These are phyloP conservation scores for Purpureocillium takamizusanense DNA, from an alignment of 2,329 filamentous ascomycete genomes.

Conservation along the genomic window DNA sequence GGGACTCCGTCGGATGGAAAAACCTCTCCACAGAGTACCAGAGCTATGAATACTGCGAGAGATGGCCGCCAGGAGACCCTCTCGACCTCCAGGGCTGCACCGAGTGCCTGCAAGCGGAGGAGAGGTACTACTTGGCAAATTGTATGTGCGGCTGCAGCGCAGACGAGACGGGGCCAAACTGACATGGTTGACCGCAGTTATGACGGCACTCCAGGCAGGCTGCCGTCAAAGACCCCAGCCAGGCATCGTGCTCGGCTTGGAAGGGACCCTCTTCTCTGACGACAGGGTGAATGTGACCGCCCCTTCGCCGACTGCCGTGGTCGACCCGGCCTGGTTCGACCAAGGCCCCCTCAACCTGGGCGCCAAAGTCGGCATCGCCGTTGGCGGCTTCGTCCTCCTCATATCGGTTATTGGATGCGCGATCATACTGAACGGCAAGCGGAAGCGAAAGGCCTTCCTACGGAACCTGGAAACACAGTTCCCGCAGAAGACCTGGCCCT, in stretches of 20 bases:
- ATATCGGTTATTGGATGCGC: conserved; percentile 39
- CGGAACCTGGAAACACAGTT: conserved; percentile 34
- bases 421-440: conserved; percentile 48
- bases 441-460: conserved; percentile 43
- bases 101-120: conserved; percentile 32
- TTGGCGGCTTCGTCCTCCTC: conserved; percentile 39
- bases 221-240: conserved; percentile 42
- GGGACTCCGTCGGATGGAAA: conserved; percentile 35
- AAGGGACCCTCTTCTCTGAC: conserved; percentile 43
- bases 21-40: conserved; percentile 36
- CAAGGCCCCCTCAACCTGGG: conserved; percentile 40
- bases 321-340: conserved; percentile 30
- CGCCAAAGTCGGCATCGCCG: conserved; percentile 48
- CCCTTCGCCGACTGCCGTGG: conserved; percentile 30
- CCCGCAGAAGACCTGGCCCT: conserved; percentile 31
- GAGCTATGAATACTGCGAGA: conserved; percentile 44
- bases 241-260: conserved; percentile 38
- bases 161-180: no score
- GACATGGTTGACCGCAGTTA: conserved; percentile 21
- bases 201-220: conserved; percentile 44
- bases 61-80: conserved; percentile 31
- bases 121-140: conserved; percentile 39
- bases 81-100: conserved; percentile 31
- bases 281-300: conserved; percentile 38
- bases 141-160: conserved; percentile 30